Conservation (phyloP, 257 asterid species). For the Gentiana macrophylla region DNA sequence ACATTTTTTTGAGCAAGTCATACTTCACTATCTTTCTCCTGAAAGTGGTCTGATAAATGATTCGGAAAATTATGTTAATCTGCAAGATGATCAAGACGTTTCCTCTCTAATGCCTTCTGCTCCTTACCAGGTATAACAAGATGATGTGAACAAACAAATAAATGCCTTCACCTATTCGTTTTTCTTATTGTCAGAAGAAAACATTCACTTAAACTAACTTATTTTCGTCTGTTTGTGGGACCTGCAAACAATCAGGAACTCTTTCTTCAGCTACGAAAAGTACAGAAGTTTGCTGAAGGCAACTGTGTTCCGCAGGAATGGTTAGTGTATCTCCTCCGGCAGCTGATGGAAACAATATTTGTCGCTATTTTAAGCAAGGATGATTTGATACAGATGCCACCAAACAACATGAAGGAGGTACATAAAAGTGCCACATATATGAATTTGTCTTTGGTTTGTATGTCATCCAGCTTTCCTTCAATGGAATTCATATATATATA, state of each 20-base stretch:
- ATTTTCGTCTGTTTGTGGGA: conserved; percentile 4
- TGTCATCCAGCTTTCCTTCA: too few species aligned
- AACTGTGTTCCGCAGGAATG: conserved; percentile 34
- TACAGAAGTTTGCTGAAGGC: conserved; percentile 39
- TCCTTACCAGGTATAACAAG: conserved; percentile 50
- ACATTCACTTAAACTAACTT: background rate
- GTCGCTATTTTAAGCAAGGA: conserved; percentile 30
- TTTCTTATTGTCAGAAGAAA: background rate
- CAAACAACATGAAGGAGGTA: conserved; percentile 44
- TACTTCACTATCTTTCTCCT: conserved; percentile 29
- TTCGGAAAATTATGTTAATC: conserved; percentile 19
- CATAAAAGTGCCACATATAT: background rate
- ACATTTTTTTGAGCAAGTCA: conserved; percentile 38
- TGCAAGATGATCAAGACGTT: conserved; percentile 23
- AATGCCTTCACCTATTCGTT: too few species aligned
- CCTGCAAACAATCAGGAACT: conserved; percentile 35
- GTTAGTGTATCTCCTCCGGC: conserved; percentile 38
- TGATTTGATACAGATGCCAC: conserved; percentile 16
- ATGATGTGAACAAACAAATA: too few species aligned
- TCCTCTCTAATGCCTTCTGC: conserved; percentile 37
- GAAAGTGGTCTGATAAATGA: conserved; percentile 24
- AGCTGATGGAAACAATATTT: conserved; percentile 37
- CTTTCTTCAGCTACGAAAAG: conserved; percentile 48
- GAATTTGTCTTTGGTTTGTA: background rate
- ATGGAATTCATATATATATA: too few species aligned